phyloP scores from a whole-genome alignment of 2,329 filamentous ascomycete genomes.

The Pestalotiopsis sp. region DNA sequence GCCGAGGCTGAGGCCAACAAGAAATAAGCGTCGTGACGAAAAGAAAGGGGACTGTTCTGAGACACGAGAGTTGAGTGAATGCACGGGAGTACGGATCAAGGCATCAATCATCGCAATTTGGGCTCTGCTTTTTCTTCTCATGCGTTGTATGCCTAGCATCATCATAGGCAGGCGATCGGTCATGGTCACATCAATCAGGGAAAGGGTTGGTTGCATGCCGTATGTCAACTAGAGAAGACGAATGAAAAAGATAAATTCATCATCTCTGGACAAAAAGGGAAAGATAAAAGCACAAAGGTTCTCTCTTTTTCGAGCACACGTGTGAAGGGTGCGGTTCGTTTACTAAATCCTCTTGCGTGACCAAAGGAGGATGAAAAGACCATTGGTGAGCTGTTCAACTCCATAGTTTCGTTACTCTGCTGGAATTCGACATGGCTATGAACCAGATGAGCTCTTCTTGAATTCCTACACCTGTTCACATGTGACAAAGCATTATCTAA shows the following conservation, averaged over 20 bases:
- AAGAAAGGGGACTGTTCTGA: slow-evolving; percentile 21
- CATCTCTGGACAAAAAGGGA: slow-evolving; percentile 12
- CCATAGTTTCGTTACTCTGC: neutral
- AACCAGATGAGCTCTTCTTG: neutral
- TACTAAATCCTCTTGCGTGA: slow-evolving; percentile 1
- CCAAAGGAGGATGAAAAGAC: neutral
- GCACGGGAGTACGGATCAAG: slow-evolving; percentile 37
- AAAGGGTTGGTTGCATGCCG: slow-evolving; percentile 13
- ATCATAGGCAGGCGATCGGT: slow-evolving; percentile 1
- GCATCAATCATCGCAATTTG: slow-evolving; percentile 28
- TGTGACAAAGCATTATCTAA: too few relatives aligned
- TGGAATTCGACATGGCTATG: neutral
- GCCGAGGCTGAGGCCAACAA: slow-evolving; percentile 81
- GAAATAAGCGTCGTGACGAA: slow-evolving; percentile 65
- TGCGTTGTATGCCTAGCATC: slow-evolving; percentile 11
- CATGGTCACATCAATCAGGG: slow-evolving; percentile 6
- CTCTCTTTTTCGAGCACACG: neutral
- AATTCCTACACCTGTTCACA: neutral
- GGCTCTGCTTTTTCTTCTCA: slow-evolving; percentile 37
- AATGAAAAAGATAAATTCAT: slow-evolving; percentile 14
- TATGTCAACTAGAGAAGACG: slow-evolving; percentile 15
- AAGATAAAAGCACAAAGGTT: neutral
- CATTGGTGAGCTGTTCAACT: neutral
- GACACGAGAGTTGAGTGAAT: slow-evolving; percentile 20
- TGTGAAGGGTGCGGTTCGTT: neutral